Evolutionary conservation across 495 filamentous ascomycete species (phyloP), one percentile per base, ranked within the genome.

Genomic region (Penicillium turbatum): DNA sequence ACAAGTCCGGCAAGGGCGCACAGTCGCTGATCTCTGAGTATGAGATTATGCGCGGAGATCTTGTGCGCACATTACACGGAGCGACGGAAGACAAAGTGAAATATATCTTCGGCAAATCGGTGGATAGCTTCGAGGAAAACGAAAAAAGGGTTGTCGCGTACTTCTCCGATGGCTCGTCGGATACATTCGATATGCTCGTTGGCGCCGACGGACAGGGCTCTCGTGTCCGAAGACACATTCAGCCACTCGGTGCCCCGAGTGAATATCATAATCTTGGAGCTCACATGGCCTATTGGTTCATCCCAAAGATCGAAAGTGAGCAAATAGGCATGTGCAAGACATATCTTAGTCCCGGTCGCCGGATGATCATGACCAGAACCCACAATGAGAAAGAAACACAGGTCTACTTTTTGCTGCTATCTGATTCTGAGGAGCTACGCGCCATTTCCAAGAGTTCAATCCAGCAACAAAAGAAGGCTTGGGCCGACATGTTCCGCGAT

Each of bases 201-300:
- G 79, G 67, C 3, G 74, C 75, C 3, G 79, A 82, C 55, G 79
- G 80, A 2, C 57, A 72, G n/a, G 65, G 69, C 6, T 81, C 79
- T 1, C 55, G 57, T 1, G 72, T 72, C 15, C 69, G 79, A 30
- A 55, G 56, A 10, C 57, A 45, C 6, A 65, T 74, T 17, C 59
- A 75, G 31, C 53, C 66, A 5, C 60, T 67, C 29, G 51, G 48
- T 24, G 32, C 52, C 10, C 62, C 39, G 29, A 55, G 54, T 45
- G 62, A 47, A 13, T 65, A 67, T 44, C 48, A 40, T 2, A 51
- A 27, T 16, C 29, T 71, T 1, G 64, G 69, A 2, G 45, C 66
- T 4, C 67, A 74, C 54, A 53, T 69, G 8, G 74, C 69, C 2
- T 81, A 70, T 37, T 82, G 71, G 55, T 72, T 68, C 36, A 65